Evolutionary conservation across 345 rosid species (phyloP), one percentile per base, ranked within the genome.

Genomic region (Kandelia obovata): DNA sequence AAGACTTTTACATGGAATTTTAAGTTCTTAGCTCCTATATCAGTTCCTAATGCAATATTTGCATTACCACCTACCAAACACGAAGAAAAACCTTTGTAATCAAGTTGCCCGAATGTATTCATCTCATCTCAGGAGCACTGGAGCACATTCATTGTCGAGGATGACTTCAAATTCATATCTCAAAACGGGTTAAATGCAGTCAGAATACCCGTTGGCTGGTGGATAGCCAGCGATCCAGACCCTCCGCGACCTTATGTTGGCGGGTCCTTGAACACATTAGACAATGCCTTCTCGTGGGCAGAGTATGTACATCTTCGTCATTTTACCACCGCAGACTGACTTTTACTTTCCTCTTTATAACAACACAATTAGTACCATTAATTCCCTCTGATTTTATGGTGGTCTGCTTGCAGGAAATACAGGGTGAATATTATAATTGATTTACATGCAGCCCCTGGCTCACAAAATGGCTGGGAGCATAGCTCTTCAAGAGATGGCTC

Each of bases 151-250:
- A 83, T 88, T 62, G 84, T 79, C 19, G 89, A 88, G 72, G 77
- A 80, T 4, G 90, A 88, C 69, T 88, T 88, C 73, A 78, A 84
- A 67, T 84, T 81, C 82, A 80, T 86, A 53, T 78, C 89, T 6
- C n/a, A 62, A 52, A 83, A 81, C 49, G 85, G 89, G 53, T 20
- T 88, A 2, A 72, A 84, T 66, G 83, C 83, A 0, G 90, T 84
- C 58, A 83, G 90, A 74, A 83, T 88, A 61, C 92, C 90, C 0
- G 88, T 83, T 39, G 92, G 88, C 1, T 86, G 90, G 92, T 88
- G 89, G 93, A 88, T 84, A 34, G 87, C 87, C 19, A 81, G 85
- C 7, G 90, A 78, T 60, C 85, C 90, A 1, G 65, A 53, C 0
- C 93, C 93, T 15, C 89, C 90, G 6, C 32, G 0, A 1, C 90